phyloP scores from a whole-genome alignment of 371 early-diverging fungal genomes.

The Mortierella sp. region DNA sequence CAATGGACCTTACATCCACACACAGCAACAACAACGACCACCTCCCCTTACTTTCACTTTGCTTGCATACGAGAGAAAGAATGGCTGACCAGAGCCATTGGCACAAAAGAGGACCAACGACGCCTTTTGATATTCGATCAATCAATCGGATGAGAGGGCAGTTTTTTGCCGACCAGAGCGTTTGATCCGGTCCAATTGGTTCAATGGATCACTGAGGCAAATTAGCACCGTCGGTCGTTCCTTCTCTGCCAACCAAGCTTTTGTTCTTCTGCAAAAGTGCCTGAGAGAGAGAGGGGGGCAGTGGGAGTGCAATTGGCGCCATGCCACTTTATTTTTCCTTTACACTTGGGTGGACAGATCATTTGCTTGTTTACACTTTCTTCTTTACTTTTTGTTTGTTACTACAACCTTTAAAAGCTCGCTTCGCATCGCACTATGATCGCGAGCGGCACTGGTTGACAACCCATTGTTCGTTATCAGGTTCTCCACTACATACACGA shows the following conservation, averaged over 20 bases:
- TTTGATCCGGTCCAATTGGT: neutral
- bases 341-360: neutral
- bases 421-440: constrained; percentile 16
- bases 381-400: neutral
- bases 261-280: too few species aligned
- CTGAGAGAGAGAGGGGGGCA: neutral
- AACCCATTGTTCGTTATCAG: too few species aligned
- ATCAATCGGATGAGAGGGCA: neutral
- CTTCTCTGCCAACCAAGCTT: too few species aligned
- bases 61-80: neutral
- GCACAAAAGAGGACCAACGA: neutral
- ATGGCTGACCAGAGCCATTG: too few species aligned
- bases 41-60: neutral
- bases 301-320: too few species aligned
- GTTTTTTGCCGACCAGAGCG: neutral
- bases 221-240: neutral
- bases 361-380: neutral
- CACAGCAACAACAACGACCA: neutral
- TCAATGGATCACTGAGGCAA: neutral
- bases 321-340: neutral
- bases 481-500: too few species aligned
- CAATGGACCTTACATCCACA: neutral
- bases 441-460: too few species aligned
- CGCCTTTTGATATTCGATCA: neutral
- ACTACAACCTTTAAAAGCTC: neutral